phyloP scores from a whole-genome alignment of 1,284 basidiomycete species.

The Testicularia cyperi region DNA sequence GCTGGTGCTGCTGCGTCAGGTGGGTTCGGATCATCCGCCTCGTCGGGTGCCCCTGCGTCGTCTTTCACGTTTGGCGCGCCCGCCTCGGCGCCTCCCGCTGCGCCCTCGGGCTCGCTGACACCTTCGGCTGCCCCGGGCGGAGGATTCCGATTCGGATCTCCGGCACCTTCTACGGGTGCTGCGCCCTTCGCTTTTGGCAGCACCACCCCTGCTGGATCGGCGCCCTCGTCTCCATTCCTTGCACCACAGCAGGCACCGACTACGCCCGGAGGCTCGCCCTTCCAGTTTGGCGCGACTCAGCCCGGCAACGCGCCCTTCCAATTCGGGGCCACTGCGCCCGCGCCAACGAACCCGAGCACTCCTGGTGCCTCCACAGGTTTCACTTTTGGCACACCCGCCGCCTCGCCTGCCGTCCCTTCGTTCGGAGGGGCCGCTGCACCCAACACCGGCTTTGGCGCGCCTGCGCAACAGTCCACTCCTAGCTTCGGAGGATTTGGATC shows the following conservation, averaged over 20 bases:
- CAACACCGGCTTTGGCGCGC: too few relatives aligned
- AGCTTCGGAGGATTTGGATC: constrained; percentile 4
- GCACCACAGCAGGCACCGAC: constrained; percentile 10
- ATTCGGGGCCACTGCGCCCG: constrained; percentile 6
- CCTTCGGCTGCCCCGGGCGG: not conserved
- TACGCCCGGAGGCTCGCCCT: constrained; percentile 14
- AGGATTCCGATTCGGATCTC: constrained; percentile 26
- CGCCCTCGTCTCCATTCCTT: constrained; percentile 18
- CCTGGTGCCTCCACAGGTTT: constrained; percentile 7
- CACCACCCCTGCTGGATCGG: constrained; percentile 1
- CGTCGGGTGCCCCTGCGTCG: not conserved
- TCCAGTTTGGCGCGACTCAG: constrained; percentile 21
- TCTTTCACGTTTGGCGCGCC: constrained; percentile 18
- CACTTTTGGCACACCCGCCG: constrained; percentile 7
- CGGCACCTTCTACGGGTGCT: constrained; percentile 6
- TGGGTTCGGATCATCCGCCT: too few relatives aligned
- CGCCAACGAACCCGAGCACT: not conserved
- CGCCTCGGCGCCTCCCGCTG: not conserved
- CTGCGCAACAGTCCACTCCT: too few relatives aligned
- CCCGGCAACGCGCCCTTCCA: constrained; percentile 14
- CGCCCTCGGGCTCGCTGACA: not conserved
- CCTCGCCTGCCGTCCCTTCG: not conserved
- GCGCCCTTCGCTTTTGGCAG: constrained; percentile 25
- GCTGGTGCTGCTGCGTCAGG: not conserved
- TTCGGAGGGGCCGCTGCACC: constrained; percentile 3